phyloP scores from a whole-genome alignment of 306 rosid species.

The Phaseolus lunatus region DNA sequence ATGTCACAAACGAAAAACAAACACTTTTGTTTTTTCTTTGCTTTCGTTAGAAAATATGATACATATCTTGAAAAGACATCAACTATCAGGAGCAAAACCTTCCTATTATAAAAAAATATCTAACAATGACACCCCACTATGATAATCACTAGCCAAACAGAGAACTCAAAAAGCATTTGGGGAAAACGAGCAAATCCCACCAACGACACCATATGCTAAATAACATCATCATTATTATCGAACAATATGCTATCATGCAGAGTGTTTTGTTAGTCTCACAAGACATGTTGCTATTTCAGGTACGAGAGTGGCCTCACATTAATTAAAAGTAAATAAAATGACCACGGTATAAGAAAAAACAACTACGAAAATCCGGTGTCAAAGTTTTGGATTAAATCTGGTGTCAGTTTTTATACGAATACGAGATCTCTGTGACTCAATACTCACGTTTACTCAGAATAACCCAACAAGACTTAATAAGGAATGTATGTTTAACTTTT shows the following conservation, averaged over 20 bases:
- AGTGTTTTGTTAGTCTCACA: neutral
- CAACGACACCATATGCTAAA: constrained; percentile 9
- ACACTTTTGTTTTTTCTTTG: neutral
- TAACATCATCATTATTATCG: neutral
- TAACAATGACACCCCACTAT: neutral
- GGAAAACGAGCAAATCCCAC: neutral
- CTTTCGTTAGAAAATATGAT: neutral
- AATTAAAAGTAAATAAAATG: too few relatives aligned
- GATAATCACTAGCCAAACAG: neutral
- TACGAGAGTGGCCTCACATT: too few relatives aligned
- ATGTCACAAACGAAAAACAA: neutral
- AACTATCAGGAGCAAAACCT: neutral
- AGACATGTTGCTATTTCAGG: too few relatives aligned
- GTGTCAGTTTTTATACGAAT: too few relatives aligned
- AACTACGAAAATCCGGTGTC: too few relatives aligned
- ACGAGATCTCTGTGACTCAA: too few relatives aligned
- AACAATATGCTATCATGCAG: neutral
- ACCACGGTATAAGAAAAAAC: too few relatives aligned
- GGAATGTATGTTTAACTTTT: neutral
- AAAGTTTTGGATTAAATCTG: too few relatives aligned
- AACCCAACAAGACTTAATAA: neutral
- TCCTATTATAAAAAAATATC: neutral
- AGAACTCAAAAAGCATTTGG: neutral
- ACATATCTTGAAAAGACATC: neutral
- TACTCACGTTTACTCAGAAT: too few relatives aligned